phyloP scores from a whole-genome alignment of 148 eudicot genomes.

The Nepenthes gracilis region DNA sequence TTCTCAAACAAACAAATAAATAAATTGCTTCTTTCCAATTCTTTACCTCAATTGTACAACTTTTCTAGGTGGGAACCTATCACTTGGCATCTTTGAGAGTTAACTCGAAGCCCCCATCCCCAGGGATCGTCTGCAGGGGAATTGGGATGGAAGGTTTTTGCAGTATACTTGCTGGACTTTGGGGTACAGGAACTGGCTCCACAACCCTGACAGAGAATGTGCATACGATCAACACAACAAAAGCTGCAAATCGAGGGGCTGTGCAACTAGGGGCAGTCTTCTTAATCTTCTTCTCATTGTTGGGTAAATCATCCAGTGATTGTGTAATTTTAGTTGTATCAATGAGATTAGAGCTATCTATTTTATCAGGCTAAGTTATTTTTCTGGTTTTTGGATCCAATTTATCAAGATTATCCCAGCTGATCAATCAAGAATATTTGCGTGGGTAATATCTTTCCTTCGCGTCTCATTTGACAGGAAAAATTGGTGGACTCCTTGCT shows the following conservation, averaged over 20 bases:
- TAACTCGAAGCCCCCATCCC: slow-evolving; percentile 74
- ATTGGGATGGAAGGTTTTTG: slow-evolving; percentile 93
- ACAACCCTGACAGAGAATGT: slow-evolving; percentile 79
- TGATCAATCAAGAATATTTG: neutral
- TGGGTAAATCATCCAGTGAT: slow-evolving; percentile 31
- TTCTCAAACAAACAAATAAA: neutral
- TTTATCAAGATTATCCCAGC: neutral
- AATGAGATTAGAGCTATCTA: neutral
- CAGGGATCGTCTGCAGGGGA: slow-evolving; percentile 74
- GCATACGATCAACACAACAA: slow-evolving; percentile 71
- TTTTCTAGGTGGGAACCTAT: slow-evolving; percentile 67
- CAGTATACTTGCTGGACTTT: slow-evolving; percentile 82
- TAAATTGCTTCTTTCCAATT: neutral
- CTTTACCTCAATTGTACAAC: neutral
- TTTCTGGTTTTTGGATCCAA: neutral
- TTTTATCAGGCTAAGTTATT: neutral
- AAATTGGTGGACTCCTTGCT: slow-evolving; percentile 87
- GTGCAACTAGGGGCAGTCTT: slow-evolving; percentile 69
- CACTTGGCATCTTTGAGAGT: slow-evolving; percentile 55
- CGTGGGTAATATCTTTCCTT: neutral
- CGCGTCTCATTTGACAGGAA: slow-evolving; percentile 34
- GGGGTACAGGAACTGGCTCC: slow-evolving; percentile 93
- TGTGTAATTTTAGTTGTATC: neutral
- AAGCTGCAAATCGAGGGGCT: slow-evolving; percentile 65
- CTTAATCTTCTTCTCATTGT: slow-evolving; percentile 58